Base-by-base conservation (phyloP, 345 rosid genomes). In the Eucalyptus tenuipes region DNA sequence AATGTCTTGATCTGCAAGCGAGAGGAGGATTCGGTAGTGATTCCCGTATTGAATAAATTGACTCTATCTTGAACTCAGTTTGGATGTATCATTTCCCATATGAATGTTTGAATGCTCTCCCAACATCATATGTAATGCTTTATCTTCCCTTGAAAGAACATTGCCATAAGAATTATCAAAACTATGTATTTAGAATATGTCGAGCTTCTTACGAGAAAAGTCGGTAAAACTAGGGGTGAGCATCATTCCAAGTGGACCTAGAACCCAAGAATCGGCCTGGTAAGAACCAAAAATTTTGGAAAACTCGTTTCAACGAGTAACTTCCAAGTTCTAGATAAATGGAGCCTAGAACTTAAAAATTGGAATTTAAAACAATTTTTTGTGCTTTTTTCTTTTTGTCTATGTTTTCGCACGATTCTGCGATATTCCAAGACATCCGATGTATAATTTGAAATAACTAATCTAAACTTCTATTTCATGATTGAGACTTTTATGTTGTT, bases 341-440 rank as follows among this genome's bases (percentile, higher is more conserved):
- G 24, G 24, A 10, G 24, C 10, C 2, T 7, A 52, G 24, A 52
- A 18, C 24, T 52, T 52, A 0, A 52, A 52, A 18, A 0, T 52
- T 1, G 55, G 4, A 52, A 52, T 52, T 52, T 52, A 22, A 52
- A 52, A 52, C 55, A 52, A 18, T 7, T 18, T 52, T 18, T 52
- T 52, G 2, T 52, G 4, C 2, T 18, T 1, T 52, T 52, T 52
- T 8, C 0, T 52, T 52, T 52, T 52, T 52, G 2, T 7, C 10
- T 18, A 52, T 17, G 0, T 52, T 52, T 3, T 52, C 4, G 0
- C 10, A 52, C 0, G 10, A 52, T 52, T 4, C 1, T 1, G 0
- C 0, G 0, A 52, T 52, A 52, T 52, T 52, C 55, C 10, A 52
- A 52, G 0, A 0, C 24, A 0, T 52, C 0, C 10, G 4, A 18